Percentiles rank a stretch among this genome's conserved stretches.
phyloP scores from a whole-genome alignment of 2,329 filamentous ascomycete species.

The Apiospora malaysiana region DNA sequence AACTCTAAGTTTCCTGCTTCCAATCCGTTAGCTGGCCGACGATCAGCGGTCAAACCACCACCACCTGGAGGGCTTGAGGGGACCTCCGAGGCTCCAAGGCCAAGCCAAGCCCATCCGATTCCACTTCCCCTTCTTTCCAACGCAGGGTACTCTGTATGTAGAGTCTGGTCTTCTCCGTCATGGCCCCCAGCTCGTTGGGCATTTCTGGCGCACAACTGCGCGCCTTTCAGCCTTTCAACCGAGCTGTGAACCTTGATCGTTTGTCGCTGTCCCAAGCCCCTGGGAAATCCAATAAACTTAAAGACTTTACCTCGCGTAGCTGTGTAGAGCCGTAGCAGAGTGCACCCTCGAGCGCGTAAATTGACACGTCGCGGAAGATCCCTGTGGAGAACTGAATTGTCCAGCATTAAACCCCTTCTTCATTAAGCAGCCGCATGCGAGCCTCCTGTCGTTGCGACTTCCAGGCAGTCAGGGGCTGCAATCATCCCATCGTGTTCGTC shows the following conservation, averaged over 20 bases:
- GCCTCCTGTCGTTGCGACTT: not conserved
- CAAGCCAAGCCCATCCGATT: not conserved
- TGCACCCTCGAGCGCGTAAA: not conserved
- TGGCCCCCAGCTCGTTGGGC: not conserved
- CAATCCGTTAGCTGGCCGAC: not conserved
- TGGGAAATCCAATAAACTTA: not conserved
- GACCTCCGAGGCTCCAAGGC: not conserved
- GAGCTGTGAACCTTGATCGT: not conserved
- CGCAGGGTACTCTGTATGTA: no score
- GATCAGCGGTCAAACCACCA: conserved; percentile 15
- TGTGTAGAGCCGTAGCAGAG: not conserved
- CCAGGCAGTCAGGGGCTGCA: not conserved
- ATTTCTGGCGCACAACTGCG: not conserved
- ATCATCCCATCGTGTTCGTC: not conserved
- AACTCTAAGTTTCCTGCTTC: conserved; percentile 7
- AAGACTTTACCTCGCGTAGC: not conserved
- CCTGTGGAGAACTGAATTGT: not conserved
- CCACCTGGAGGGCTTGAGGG: not conserved
- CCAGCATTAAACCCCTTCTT: not conserved
- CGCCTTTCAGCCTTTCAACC: not conserved
- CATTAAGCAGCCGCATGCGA: not conserved
- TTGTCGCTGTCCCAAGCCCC: not conserved
- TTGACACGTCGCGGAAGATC: not conserved
- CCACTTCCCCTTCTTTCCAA: not conserved
- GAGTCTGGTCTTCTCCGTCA: not conserved